Base-by-base conservation (phyloP, 2,329 filamentous ascomycete species). In the Colletotrichum sp. region DNA sequence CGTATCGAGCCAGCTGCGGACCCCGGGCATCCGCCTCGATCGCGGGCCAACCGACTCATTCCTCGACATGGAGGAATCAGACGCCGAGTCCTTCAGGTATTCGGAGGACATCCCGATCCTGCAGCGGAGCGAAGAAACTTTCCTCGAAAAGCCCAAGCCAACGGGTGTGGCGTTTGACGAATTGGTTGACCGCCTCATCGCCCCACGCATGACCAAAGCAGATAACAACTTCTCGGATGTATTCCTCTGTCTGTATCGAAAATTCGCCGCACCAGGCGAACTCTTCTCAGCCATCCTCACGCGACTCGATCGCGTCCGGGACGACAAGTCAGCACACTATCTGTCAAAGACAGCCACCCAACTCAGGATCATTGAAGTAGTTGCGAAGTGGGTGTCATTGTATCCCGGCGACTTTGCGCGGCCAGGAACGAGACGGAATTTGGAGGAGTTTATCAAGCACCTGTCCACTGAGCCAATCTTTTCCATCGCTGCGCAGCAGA, bases 351-450 rank as follows among this genome's bases (percentile, higher is more conserved):
- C 94, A 55, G 93, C 94, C 9, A 92, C 93, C 7, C 96, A 98
- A 82, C 89, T 98, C 71, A 92, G 96, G 68, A 94, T 96, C 77
- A 93, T 98, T 52, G 93, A 95, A 79, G 92, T 97, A 8, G 88
- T 99, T 75, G 95, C 95, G 7, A 95, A 95, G 83, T 99, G 97
- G 97, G 94, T 98, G 2, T 93, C 94, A 18, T 88, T 93, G 59
- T 99, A 99, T 84, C 96, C 97, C 0, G 96, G 96, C 18, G 97
- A 99, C 84, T 98, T 99, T 87, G 96, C 96, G 2, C 93, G 94
- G 77, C 90, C 94, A 3, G 90, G 90, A 26, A 98, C 95, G 3
- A 92, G 93, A 78, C 92, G 90, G 78, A 92, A 91, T 36, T 87
- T 98, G 52, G 91, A 94, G 66, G 92, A 92, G 28, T 97, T 99